These are phyloP conservation scores for Pachyrhizus erosus DNA, from an alignment of 306 rosid genomes.

Conservation along the genomic window DNA sequence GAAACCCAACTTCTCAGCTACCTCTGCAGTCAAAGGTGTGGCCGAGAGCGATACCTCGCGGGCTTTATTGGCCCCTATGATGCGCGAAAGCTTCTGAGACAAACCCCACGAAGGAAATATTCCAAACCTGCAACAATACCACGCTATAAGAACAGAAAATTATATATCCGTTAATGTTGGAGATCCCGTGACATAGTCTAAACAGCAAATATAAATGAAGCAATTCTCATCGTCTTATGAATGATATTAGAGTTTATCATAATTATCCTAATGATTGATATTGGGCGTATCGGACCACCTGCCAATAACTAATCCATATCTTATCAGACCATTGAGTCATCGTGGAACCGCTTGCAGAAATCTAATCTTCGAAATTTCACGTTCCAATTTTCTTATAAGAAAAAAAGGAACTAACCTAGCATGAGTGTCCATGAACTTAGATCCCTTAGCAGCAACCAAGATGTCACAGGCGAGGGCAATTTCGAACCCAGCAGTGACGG, in stretches of 20 bases:
- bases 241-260: no score
- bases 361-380: no score
- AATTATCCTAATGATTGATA: no score
- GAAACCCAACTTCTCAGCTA: conserved; percentile 75
- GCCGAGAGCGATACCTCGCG: conserved; percentile 93
- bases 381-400: neutral
- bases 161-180: neutral
- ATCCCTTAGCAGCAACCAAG: conserved; percentile 77
- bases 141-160: neutral
- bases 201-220: no score
- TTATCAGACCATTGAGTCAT: no score
- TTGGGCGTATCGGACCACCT: no score
- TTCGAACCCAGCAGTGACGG: conserved; percentile 94
- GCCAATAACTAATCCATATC: no score
- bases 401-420: conserved; percentile 60
- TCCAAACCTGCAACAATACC: conserved; percentile 71
- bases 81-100: conserved; percentile 89
- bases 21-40: conserved; percentile 77
- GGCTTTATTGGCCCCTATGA: conserved; percentile 79
- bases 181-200: no score
- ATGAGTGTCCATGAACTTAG: conserved; percentile 86
- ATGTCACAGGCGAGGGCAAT: conserved; percentile 89
- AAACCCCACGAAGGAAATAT: conserved; percentile 98
- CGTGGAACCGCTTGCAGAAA: no score
- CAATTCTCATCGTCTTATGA: no score